These are phyloP conservation scores for Neoboletus subvelutipes DNA, from an alignment of 768 basidiomycete genomes.

Conservation along the genomic window DNA sequence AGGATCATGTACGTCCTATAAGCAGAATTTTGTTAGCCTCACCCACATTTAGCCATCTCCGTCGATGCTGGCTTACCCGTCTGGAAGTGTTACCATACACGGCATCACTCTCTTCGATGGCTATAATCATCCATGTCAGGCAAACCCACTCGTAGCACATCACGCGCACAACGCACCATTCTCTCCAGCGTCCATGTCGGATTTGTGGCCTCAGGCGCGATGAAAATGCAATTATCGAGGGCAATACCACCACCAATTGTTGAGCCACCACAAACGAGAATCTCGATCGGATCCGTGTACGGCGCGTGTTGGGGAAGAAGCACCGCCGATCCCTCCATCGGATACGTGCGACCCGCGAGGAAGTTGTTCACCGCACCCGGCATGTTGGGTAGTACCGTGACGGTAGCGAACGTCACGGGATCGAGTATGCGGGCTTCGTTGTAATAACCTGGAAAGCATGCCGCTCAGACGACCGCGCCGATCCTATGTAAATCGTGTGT, in stretches of 20 bases:
- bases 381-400: constrained; percentile 62
- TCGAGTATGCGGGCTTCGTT: constrained; percentile 80
- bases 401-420: constrained; percentile 61
- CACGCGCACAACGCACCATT: constrained; percentile 53
- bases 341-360: constrained; percentile 75
- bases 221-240: constrained; percentile 71
- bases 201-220: constrained; percentile 60
- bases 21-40: background rate
- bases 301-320: constrained; percentile 70
- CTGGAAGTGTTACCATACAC: constrained; percentile 67
- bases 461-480: background rate
- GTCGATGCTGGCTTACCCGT: constrained; percentile 18
- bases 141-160: background rate
- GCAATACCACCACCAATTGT: constrained; percentile 48
- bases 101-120: constrained; percentile 75
- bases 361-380: constrained; percentile 73
- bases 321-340: constrained; percentile 69
- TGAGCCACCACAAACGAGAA: constrained; percentile 78
- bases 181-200: constrained; percentile 72
- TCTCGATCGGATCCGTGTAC: constrained; percentile 65
- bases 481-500: background rate
- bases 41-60: too few relatives aligned
- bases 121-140: constrained; percentile 32
- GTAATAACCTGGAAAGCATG: constrained; percentile 54
- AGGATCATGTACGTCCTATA: constrained; percentile 76